A percentile compares a stretch with the other conserved stretches of the same genome.
Evolutionary conservation across 2,329 filamentous ascomycete species (phyloP).

Genomic region (Alternaria gansuensis): DNA sequence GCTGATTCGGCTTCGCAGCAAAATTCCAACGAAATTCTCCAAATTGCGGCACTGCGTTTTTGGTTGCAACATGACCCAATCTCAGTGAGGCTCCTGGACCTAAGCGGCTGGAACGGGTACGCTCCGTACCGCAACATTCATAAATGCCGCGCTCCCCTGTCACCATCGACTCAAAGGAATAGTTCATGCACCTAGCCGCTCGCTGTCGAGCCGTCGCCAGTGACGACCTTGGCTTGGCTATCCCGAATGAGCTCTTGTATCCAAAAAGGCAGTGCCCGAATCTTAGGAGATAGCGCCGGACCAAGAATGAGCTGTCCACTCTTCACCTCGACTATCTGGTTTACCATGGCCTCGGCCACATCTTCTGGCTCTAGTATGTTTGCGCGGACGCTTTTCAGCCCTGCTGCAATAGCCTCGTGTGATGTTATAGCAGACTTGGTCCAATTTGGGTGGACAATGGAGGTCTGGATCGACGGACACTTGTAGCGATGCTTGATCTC

Average conservation of each 20-base stretch:
- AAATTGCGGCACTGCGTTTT: constrained; percentile 12
- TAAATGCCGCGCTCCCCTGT: constrained; percentile 3
- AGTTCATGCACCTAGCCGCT: constrained; percentile 21
- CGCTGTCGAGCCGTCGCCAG: constrained; percentile 39
- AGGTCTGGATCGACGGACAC: constrained; percentile 56
- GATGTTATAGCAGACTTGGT: constrained; percentile 53
- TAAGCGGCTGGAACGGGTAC: constrained; percentile 10
- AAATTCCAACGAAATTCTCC: background rate
- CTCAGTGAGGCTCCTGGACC: constrained; percentile 8
- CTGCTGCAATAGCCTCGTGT: constrained; percentile 36
- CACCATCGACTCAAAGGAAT: constrained; percentile 12
- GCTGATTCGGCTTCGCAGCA: constrained; percentile 6
- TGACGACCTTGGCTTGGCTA: constrained; percentile 41
- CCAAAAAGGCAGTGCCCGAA: constrained; percentile 47
- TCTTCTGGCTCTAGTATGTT: constrained; percentile 52
- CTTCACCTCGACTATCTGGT: constrained; percentile 54
- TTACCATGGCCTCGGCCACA: constrained; percentile 56
- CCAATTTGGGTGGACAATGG: constrained; percentile 56
- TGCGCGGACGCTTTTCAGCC: constrained; percentile 44
- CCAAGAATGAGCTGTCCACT: constrained; percentile 56
- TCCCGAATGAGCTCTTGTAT: constrained; percentile 49
- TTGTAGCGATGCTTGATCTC: constrained; percentile 56
- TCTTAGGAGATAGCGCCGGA: constrained; percentile 31
- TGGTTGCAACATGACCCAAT: constrained; percentile 9
- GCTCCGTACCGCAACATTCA: constrained; percentile 5